Percentiles rank a stretch among this genome's conserved stretches.
These are phyloP conservation scores for Clavispora fructus DNA, from an alignment of 805 yeast genomes.

Conservation along the genomic window DNA sequence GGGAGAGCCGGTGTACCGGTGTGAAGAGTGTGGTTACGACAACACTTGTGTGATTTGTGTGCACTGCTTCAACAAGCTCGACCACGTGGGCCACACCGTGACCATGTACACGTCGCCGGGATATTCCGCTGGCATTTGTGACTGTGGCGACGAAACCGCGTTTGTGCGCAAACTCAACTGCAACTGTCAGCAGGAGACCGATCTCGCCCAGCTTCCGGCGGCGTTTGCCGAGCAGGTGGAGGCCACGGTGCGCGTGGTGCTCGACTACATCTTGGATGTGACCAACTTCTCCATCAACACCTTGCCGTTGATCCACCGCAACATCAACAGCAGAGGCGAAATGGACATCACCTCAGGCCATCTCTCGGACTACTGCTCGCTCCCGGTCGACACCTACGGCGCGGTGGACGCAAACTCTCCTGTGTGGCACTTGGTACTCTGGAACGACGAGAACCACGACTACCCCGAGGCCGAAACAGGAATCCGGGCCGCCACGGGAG, in stretches of 20 bases:
- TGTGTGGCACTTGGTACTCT: conserved; percentile 48
- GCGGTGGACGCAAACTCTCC: conserved; percentile 28
- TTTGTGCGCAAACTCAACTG: conserved; percentile 54
- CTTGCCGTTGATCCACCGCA: conserved; percentile 34
- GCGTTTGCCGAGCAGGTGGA: conserved; percentile 16
- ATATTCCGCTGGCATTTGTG: conserved; percentile 56
- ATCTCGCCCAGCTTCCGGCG: conserved; percentile 3
- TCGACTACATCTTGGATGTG: conserved; percentile 43
- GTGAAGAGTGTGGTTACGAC: conserved; percentile 73
- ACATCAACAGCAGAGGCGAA: conserved; percentile 20
- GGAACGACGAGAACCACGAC: conserved; percentile 77
- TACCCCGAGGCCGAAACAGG: conserved; percentile 50
- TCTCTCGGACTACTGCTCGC: conserved; percentile 26
- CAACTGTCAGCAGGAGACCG: conserved; percentile 24
- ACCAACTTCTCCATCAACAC: conserved; percentile 34
- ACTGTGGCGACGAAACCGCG: conserved; percentile 68
- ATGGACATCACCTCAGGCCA: conserved; percentile 17
- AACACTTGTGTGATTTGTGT: conserved; percentile 74
- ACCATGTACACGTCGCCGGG: conserved; percentile 45
- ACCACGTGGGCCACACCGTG: conserved; percentile 65
- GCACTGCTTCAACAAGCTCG: conserved; percentile 64
- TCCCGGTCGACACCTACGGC: conserved; percentile 30
- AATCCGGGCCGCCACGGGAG: conserved; percentile 31
- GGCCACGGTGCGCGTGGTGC: conserved; percentile 25
- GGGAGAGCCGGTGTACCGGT: conserved; percentile 67